Conservation (phyloP, 805 yeast genomes). For the Myxozyma neotropica region DNA sequence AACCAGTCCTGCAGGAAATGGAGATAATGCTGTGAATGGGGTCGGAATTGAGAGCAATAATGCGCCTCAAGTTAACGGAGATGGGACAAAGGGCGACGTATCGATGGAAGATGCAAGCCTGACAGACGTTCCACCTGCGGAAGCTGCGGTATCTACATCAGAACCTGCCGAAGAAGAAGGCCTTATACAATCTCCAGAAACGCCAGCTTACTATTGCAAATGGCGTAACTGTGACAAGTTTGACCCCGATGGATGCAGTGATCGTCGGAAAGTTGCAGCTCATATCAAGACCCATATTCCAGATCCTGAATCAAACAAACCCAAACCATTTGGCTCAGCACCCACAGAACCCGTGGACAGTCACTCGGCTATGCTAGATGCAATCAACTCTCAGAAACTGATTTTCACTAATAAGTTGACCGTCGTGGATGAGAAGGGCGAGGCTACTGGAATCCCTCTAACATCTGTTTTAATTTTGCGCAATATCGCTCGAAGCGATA, state of each 20-base stretch:
- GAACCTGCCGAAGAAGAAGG: background rate
- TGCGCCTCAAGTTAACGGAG: background rate
- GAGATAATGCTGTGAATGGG: background rate
- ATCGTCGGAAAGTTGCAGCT: slow-evolving; percentile 26
- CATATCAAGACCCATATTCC: slow-evolving; percentile 36
- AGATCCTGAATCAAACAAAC: slow-evolving; percentile 25
- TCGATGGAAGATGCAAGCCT: slow-evolving; percentile 5
- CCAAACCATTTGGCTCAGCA: slow-evolving; percentile 12
- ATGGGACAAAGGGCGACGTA: background rate
- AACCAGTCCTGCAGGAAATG: background rate
- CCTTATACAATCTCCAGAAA: background rate
- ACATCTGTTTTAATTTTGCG: slow-evolving; percentile 44
- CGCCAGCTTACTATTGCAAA: slow-evolving; percentile 13
- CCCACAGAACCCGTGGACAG: background rate
- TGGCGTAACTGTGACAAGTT: slow-evolving; percentile 32
- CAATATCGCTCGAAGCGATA: slow-evolving; percentile 42
- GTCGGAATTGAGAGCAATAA: background rate
- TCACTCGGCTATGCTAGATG: background rate
- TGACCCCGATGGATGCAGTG: slow-evolving; percentile 25
- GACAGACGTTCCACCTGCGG: background rate
- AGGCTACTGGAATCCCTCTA: slow-evolving; percentile 38
- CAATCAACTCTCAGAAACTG: slow-evolving; percentile 3
- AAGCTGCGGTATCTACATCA: background rate
- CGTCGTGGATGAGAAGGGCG: slow-evolving; percentile 37
- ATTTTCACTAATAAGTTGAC: slow-evolving; percentile 25